Evolutionary conservation across 2,329 filamentous ascomycete species (phyloP), one percentile per base, ranked within the genome.

Genomic region (Ceratocystis cubensis): DNA sequence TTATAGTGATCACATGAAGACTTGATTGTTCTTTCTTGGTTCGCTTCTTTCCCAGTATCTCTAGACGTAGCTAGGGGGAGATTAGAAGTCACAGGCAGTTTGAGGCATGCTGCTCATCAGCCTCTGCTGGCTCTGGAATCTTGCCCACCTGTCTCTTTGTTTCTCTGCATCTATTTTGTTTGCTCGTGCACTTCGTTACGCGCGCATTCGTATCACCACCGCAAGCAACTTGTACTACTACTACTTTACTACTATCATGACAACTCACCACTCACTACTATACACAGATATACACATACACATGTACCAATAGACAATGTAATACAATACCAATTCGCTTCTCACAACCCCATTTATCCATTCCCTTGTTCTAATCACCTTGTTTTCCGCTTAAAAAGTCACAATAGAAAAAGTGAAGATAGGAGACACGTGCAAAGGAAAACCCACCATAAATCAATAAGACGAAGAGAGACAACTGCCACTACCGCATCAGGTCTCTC

Each of bases 91-190:
- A 37, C 33, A 37, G 10, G 10, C 33, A 37, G 33, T 37, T 37
- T 37, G 33, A 10, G 8, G 10, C 33, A 37, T 37, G 10, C 10
- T 37, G 10, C 8, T 37, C 33, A 37, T 37, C 2, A 37, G 8
- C 8, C 10, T 13, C 10, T 37, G 33, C 33, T 37, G 10, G 3
- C 33, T 37, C 8, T 13, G 33, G 2, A 13, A 37, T 37, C 33
- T 37, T 37, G 33, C 33, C 8, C 10, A 37, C 33, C 33, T 13
- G 2, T 37, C 33, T 10, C 33, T 37, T 37, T n/a, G 4, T 61
- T 61, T 61, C 30, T 61, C 20, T 61, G 61, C 61, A 50, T 67
- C 57, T 61, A 48, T 28, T 61, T 46, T 15, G 8, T 53, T 53
- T 63, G 30, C 17, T 46, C 22, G 13, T 53, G 37, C 37, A 25